A percentile compares a stretch with the other conserved stretches of the same genome.
Evolutionary conservation across 441 rosid genomes (phyloP).

Genomic region (Metrosideros polymorpha): DNA sequence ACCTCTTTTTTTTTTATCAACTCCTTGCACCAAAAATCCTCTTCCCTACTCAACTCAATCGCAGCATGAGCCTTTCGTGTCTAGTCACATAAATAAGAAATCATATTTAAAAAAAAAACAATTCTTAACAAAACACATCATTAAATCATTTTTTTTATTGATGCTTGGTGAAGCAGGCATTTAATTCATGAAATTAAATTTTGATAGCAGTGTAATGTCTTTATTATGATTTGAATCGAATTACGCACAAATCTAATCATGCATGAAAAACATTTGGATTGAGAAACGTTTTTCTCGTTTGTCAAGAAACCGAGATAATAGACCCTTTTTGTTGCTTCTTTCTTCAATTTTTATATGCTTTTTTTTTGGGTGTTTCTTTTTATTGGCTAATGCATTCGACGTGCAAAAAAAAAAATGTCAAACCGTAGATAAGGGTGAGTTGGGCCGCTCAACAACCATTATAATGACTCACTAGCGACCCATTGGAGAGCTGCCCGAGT

Average conservation of each 20-base stretch:
- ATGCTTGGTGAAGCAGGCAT: neutral
- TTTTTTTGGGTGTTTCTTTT: neutral
- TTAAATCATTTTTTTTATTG: neutral
- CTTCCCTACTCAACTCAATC: neutral
- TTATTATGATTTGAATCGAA: neutral
- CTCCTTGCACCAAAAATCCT: neutral
- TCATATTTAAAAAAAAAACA: neutral
- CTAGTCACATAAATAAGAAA: neutral
- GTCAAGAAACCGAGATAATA: neutral
- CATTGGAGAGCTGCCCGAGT: neutral
- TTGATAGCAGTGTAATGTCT: neutral
- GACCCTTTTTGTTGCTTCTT: neutral
- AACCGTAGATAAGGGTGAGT: neutral
- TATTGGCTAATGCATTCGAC: neutral
- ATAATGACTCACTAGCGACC: neutral
- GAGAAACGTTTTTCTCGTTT: neutral
- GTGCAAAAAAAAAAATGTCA: neutral
- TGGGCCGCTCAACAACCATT: neutral
- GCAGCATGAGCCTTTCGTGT: rapidly evolving
- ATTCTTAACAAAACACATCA: rapidly evolving
- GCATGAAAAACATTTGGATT: neutral
- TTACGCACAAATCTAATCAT: neutral
- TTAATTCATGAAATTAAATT: neutral
- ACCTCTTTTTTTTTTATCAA: neutral
- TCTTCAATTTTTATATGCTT: neutral